phyloP scores from a whole-genome alignment of 345 rosid species.

The Salix suchowensis region DNA sequence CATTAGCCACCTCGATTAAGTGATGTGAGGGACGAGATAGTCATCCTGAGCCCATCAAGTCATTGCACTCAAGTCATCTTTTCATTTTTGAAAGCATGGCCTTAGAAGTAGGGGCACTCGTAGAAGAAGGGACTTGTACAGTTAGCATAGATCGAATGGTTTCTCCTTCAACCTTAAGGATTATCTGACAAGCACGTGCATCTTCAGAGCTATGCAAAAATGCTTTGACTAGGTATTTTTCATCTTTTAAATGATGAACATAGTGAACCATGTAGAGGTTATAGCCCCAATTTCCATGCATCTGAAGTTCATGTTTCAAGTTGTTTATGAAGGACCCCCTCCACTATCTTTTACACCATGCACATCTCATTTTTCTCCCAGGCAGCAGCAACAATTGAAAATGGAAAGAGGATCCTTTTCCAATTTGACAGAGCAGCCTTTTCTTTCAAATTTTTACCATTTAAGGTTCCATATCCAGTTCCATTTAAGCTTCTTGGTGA shows the following conservation, averaged over 20 bases:
- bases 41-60: too few species aligned
- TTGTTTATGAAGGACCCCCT: not conserved
- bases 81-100: too few species aligned
- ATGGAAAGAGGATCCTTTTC: conserved; percentile 63
- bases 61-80: too few species aligned
- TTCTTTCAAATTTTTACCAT: conserved; percentile 73
- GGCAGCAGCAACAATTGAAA: conserved; percentile 77
- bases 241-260: not conserved
- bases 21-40: too few species aligned
- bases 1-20: too few species aligned
- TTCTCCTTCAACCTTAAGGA: not conserved
- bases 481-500: conserved; percentile 95
- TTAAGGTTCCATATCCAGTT: conserved; percentile 91
- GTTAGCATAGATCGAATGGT: too few species aligned
- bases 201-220: not conserved
- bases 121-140: too few species aligned
- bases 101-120: too few species aligned
- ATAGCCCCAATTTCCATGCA: not conserved
- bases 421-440: conserved; percentile 78
- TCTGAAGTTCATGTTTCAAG: not conserved
- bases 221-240: not conserved
- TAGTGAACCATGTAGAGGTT: not conserved
- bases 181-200: not conserved
- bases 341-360: not conserved
- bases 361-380: conserved; percentile 16